A percentile compares a stretch with the other conserved stretches of the same genome.
Evolutionary conservation across 345 rosid genomes (phyloP).

Genomic region (Eutrema japonicum): DNA sequence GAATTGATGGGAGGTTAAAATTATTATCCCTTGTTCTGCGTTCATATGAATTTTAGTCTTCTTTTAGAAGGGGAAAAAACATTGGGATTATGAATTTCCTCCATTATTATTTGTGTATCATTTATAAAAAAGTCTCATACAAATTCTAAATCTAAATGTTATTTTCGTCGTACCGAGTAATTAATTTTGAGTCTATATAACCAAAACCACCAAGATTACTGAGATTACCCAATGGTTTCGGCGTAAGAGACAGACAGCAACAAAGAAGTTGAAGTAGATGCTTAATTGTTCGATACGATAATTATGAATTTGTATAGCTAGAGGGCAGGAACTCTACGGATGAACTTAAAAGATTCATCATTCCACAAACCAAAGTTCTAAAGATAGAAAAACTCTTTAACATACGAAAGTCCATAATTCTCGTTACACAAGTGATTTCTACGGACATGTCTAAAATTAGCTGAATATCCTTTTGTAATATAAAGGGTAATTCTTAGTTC

Average conservation of each 20-base stretch:
- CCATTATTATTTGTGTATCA: neutral
- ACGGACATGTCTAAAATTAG: conserved; percentile 34
- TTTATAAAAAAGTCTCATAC: neutral
- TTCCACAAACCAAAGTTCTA: conserved; percentile 23
- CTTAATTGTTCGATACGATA: neutral
- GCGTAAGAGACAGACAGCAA: neutral
- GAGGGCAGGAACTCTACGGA: conserved; percentile 23
- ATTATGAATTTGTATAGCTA: neutral
- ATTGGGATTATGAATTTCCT: neutral
- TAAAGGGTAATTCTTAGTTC: conserved; percentile 10
- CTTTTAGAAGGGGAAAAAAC: neutral
- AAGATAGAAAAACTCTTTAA: conserved; percentile 23
- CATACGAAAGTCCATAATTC: conserved; percentile 28
- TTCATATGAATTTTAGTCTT: neutral
- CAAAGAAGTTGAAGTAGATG: neutral
- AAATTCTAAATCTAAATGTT: no score
- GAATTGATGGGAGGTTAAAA: neutral
- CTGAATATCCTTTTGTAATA: conserved; percentile 19
- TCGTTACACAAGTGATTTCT: conserved; percentile 19
- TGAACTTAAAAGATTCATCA: conserved; percentile 16
- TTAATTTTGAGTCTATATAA: neutral
- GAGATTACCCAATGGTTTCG: neutral
- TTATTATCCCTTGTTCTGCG: neutral
- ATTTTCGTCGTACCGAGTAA: neutral
- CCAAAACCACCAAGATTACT: neutral